Evolutionary conservation across 495 filamentous ascomycete species (phyloP).

Genomic region (Xylaria telfairii): DNA sequence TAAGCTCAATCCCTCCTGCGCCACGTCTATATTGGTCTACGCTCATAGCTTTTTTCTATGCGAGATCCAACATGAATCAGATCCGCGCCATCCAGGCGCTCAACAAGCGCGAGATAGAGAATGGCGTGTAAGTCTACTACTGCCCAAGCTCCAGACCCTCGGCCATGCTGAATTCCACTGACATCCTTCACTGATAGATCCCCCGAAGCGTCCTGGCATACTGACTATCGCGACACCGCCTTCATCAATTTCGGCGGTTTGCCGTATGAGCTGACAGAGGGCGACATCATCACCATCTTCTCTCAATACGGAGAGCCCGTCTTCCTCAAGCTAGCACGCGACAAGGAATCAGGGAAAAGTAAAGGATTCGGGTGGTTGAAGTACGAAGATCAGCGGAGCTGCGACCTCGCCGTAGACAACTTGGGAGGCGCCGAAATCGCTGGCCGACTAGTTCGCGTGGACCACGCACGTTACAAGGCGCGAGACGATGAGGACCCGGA

Average conservation of each 20-base stretch:
- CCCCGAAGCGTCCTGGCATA: constrained; percentile 92
- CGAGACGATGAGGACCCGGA: constrained; percentile 83
- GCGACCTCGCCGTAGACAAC: constrained; percentile 95
- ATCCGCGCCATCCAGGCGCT: constrained; percentile 90
- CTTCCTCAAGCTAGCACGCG: constrained; percentile 85
- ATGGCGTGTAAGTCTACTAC: constrained; percentile 66
- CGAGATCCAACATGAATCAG: constrained; percentile 72
- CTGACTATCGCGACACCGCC: constrained; percentile 95
- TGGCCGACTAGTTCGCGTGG: constrained; percentile 82
- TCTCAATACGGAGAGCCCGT: constrained; percentile 95
- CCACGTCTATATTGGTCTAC: not conserved
- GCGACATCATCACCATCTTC: constrained; percentile 96
- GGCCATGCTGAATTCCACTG: not conserved
- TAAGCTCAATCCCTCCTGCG: not conserved
- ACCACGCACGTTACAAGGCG: constrained; percentile 89
- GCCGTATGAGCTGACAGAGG: constrained; percentile 91
- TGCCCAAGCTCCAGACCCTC: not conserved
- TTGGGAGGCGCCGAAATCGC: constrained; percentile 83
- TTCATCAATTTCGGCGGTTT: constrained; percentile 96
- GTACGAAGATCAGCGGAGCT: constrained; percentile 97
- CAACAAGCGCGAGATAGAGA: constrained; percentile 94
- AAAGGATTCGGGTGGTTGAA: constrained; percentile 95
- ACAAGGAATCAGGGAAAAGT: constrained; percentile 95
- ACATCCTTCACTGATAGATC: constrained; percentile 51
- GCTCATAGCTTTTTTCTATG: constrained; percentile 4